Conservation (phyloP, 2,329 filamentous ascomycete genomes). For the Ophiognomonia clavigignenti-juglandacearum region DNA sequence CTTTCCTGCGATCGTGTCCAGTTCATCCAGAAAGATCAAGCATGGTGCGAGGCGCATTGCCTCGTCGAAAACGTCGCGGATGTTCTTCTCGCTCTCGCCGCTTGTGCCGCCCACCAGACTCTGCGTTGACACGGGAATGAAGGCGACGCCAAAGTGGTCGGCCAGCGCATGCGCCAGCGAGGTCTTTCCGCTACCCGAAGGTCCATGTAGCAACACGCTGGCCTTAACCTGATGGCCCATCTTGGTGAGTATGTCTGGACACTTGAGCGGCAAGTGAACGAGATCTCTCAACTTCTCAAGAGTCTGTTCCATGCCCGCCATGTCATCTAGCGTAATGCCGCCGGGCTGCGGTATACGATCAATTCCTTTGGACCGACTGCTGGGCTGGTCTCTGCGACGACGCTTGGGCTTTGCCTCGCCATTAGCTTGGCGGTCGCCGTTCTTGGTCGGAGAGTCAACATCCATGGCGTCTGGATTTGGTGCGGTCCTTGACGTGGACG, state of each 20-base stretch:
- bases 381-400: slow-evolving; percentile 43
- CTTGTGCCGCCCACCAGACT: slow-evolving; percentile 83
- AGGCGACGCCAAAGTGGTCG: slow-evolving; percentile 68
- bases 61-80: slow-evolving; percentile 81
- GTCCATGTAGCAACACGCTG: slow-evolving; percentile 75
- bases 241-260: slow-evolving; percentile 59
- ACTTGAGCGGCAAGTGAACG: slow-evolving; percentile 67
- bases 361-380: slow-evolving; percentile 37
- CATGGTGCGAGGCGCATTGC: slow-evolving; percentile 83
- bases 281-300: slow-evolving; percentile 65
- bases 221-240: slow-evolving; percentile 66
- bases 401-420: slow-evolving; percentile 65
- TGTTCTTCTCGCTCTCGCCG: slow-evolving; percentile 82
- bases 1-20: slow-evolving; percentile 87
- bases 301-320: slow-evolving; percentile 72
- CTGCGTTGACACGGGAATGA: slow-evolving; percentile 76
- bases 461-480: slow-evolving; percentile 20
- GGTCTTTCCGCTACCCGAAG: slow-evolving; percentile 82
- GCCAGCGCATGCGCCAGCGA: slow-evolving; percentile 78
- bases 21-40: slow-evolving; percentile 86
- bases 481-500: slow-evolving; percentile 12
- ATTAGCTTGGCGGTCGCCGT: slow-evolving; percentile 50
- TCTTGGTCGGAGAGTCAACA: slow-evolving; percentile 22
- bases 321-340: slow-evolving; percentile 63
- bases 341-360: slow-evolving; percentile 58